Evolutionary conservation across 2,329 filamentous ascomycete species (phyloP), one percentile per base, ranked within the genome.

Genomic region (Neospermospora avenae): DNA sequence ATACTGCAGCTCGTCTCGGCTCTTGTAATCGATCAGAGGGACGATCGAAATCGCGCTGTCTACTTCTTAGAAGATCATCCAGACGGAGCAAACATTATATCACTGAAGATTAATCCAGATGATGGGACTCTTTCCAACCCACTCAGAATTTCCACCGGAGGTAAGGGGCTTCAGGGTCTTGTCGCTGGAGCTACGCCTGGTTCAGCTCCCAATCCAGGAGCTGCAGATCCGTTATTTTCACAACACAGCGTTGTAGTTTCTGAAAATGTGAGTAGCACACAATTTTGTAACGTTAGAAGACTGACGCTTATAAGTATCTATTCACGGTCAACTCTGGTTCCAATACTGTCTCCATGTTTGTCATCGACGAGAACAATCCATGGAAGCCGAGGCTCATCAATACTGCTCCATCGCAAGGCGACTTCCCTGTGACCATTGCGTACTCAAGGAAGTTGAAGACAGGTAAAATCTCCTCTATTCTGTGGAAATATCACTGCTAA

Each of bases 321-420:
- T 84, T 86, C 64, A 80, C 80, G 1, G 80, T 84, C 49, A 83
- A 83, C 55, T 70, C 80, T 0, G 81, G 81, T 3, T 81, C 78
- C 25, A 81, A 83, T 67, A 79, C 77, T 0, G 60, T 84, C 2
- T 74, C 75, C 58, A 78, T 83, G 76, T 77, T 84, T 31, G 46
- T 65, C 4, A 81, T 84, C 60, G 70, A 75, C 11, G 22, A 61
- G 0, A 48, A 62, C 0, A 69, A 82, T 61, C 31, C 31, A 7
- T 35, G 7, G 7, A 6, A 35, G 7, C 31, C 31, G 31, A 35
- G 7, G 13, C 31, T 35, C 31, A 35, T 35, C 31, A 35, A 35
- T 13, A 35, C 31, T 35, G 31, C 31, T 35, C 13, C 31, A 76
- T 69, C 83, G 3, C 75, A 78, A 0, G 81, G 78, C 18, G 76